Evolutionary conservation across 805 yeast genomes (phyloP), one percentile per base, ranked within the genome.

Genomic region (Ogataea wickerhamii): DNA sequence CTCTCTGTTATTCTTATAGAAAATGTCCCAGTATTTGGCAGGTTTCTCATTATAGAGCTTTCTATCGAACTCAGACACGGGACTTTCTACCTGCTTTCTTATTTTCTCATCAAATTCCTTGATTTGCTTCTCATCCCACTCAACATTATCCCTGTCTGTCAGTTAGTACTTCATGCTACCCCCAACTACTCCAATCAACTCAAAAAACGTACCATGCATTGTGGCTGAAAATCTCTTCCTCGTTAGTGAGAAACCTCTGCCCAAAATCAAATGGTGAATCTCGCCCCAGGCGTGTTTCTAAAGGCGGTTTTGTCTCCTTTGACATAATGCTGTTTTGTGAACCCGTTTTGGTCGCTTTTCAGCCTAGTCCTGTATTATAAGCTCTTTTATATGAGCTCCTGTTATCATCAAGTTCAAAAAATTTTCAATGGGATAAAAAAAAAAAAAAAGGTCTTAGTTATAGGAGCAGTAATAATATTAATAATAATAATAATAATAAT

Each of bases 241-340:
- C 83, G 32, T 80, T 76, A 2, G 73, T 74, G 41, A 93, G 67
- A 47, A 64, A 77, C 39, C 98, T 70, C 58, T 87, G 94, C 8
- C 98, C 98, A 64, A 93, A 93, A 16, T 80, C 82, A 61, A 87
- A 91, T 5, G 98, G 98, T 24, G 77, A 70, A 51, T 89, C 97
- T 44, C 91, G 82, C 2, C 95, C 91, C 26, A 83, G 68, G 40
- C 91, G 64, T 3, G 83, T 66, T 38, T 71, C 75, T 31, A 73
- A 58, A 10, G 73, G 61, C 4, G 78, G 78, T 44, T 73, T 73
- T 4, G 18, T 13, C 7, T 26, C 29, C 25, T 26, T 26, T 26
- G 16, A 22, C 25, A 22, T n/a, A n/a, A n/a, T n/a, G n/a, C n/a
- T n/a, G n/a, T n/a, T n/a, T n/a, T n/a, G n/a, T n/a, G n/a, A n/a